phyloP scores from a whole-genome alignment of 129 eudicot genomes.

The Logfia minima region DNA sequence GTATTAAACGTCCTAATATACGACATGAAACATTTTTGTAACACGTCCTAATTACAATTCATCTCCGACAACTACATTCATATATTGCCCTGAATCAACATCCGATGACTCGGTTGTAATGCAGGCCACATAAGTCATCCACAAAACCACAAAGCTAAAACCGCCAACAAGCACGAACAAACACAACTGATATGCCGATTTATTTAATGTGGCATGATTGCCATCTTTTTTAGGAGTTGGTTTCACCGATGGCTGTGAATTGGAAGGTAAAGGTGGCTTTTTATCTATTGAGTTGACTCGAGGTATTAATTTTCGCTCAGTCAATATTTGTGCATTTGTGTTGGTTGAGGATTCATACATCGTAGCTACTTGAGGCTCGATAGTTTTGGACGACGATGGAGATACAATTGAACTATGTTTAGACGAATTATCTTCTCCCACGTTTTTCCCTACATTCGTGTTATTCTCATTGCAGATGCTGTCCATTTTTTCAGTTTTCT shows the following conservation, averaged over 20 bases:
- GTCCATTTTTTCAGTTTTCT: not conserved
- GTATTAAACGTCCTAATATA: not conserved
- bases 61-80: constrained; percentile 37
- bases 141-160: constrained; percentile 37
- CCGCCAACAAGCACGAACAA: constrained; percentile 30
- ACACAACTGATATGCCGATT: constrained; percentile 16
- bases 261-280: constrained; percentile 30
- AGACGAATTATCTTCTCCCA: not conserved
- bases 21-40: too few relatives aligned
- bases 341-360: constrained; percentile 22
- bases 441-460: not conserved
- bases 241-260: not conserved
- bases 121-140: constrained; percentile 37
- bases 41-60: constrained; percentile 26
- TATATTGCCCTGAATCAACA: constrained; percentile 30
- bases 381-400: not conserved
- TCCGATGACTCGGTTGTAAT: not conserved
- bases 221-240: not conserved
- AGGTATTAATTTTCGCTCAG: constrained; percentile 5
- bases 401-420: not conserved
- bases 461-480: constrained; percentile 1
- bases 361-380: not conserved
- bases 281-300: constrained; percentile 17
- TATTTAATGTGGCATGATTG: not conserved
- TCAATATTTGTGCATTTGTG: constrained; percentile 18